These are phyloP conservation scores for Spathaspora sp. DNA, from an alignment of 805 yeast genomes.

Conservation along the genomic window DNA sequence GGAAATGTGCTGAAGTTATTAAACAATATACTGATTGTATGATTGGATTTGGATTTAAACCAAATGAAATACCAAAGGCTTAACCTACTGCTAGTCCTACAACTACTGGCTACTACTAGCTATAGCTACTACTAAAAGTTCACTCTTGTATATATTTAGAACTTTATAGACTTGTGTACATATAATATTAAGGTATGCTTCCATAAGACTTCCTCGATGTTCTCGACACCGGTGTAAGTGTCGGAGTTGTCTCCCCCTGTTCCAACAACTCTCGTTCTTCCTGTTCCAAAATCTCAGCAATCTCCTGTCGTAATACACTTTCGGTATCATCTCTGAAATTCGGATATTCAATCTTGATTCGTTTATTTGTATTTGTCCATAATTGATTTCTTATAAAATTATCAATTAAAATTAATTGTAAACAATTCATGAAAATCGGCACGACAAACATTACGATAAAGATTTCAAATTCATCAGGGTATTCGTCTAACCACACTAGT, in stretches of 20 bases:
- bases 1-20: constrained; percentile 73
- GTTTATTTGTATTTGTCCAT: constrained; percentile 29
- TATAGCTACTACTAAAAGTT: background rate
- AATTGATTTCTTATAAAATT: constrained; percentile 62
- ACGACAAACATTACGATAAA: constrained; percentile 82
- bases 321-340: constrained; percentile 10
- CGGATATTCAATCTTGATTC: constrained; percentile 12
- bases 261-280: background rate
- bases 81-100: too few relatives aligned
- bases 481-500: constrained; percentile 77
- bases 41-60: constrained; percentile 80
- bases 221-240: background rate
- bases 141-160: background rate
- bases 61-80: constrained; percentile 4
- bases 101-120: background rate
- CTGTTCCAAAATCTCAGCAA: constrained; percentile 6
- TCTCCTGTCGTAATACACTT: constrained; percentile 8
- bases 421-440: constrained; percentile 68
- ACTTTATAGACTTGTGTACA: background rate
- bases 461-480: constrained; percentile 75
- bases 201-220: background rate
- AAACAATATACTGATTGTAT: constrained; percentile 78
- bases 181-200: background rate
- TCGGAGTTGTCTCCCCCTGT: background rate
- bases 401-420: constrained; percentile 71